A percentile compares a stretch with the other conserved stretches of the same genome.
Conservation (phyloP, 2,329 filamentous ascomycete species). For the Pseudogymnoascus sp. region DNA sequence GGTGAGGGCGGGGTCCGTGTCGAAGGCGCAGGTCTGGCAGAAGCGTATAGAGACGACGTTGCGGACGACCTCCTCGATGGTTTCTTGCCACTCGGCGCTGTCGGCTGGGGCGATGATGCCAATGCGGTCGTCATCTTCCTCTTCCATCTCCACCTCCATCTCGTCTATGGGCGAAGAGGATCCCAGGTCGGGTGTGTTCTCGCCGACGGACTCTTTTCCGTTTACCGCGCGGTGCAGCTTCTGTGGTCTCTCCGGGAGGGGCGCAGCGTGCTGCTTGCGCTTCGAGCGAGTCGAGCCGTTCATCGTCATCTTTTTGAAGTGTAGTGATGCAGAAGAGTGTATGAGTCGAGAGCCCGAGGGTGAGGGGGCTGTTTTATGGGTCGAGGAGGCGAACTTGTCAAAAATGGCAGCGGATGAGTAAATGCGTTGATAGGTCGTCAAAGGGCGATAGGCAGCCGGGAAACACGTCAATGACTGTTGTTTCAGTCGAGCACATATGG, state of each 20-base stretch:
- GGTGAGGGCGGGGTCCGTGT: slow-evolving; percentile 88
- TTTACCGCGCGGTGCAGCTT: slow-evolving; percentile 27
- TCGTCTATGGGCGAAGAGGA: not conserved
- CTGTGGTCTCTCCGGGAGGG: slow-evolving; percentile 22
- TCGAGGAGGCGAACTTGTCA: not conserved
- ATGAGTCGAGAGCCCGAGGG: slow-evolving; percentile 12
- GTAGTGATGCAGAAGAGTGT: slow-evolving; percentile 1
- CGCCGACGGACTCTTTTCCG: slow-evolving; percentile 27
- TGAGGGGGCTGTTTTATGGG: slow-evolving; percentile 12
- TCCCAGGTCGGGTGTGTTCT: slow-evolving; percentile 26
- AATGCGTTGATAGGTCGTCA: slow-evolving; percentile 10
- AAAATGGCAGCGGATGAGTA: not conserved
- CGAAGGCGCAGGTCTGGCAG: slow-evolving; percentile 95
- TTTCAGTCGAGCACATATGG: slow-evolving; percentile 22
- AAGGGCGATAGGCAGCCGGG: slow-evolving; percentile 13
- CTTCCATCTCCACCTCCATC: slow-evolving; percentile 17
- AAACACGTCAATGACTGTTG: slow-evolving; percentile 26
- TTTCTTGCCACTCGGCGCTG: slow-evolving; percentile 87
- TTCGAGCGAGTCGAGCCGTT: slow-evolving; percentile 24
- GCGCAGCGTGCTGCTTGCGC: slow-evolving; percentile 26
- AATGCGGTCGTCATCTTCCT: slow-evolving; percentile 31
- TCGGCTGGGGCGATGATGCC: slow-evolving; percentile 43
- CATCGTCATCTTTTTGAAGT: slow-evolving; percentile 17
- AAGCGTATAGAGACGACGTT: slow-evolving; percentile 99
- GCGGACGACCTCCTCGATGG: slow-evolving; percentile 86